Percentiles rank a stretch among this genome's conserved stretches.
Conservation (phyloP, 2,329 filamentous ascomycete genomes). For the Aspergillus tamarii region DNA sequence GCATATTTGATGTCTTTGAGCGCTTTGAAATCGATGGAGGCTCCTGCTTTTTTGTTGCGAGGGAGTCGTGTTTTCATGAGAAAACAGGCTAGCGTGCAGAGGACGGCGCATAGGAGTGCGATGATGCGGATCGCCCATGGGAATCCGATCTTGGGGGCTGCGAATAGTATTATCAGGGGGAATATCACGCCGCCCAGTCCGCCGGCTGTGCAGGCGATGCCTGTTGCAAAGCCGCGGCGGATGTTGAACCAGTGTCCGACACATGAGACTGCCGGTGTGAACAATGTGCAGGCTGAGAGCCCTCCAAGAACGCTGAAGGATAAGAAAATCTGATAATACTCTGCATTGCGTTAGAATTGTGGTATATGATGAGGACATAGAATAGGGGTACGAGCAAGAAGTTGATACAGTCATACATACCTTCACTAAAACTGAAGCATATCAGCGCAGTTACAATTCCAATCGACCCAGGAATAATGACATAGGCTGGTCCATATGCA, state of each 20-base stretch:
- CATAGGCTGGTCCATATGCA: slow-evolving; percentile 16
- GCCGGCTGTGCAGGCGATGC: slow-evolving; percentile 39
- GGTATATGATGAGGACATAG: not conserved
- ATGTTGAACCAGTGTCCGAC: slow-evolving; percentile 41
- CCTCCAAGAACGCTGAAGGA: slow-evolving; percentile 40
- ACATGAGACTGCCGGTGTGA: slow-evolving; percentile 34
- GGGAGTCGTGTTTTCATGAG: slow-evolving; percentile 30
- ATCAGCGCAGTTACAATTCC: slow-evolving; percentile 22
- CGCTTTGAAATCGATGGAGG: slow-evolving; percentile 26
- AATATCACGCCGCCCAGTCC: slow-evolving; percentile 41
- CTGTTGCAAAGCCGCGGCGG: slow-evolving; percentile 37
- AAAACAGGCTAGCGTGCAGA: slow-evolving; percentile 26
- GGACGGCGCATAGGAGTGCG: slow-evolving; percentile 24
- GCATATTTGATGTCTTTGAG: slow-evolving; percentile 29
- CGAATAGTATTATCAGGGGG: slow-evolving; percentile 36
- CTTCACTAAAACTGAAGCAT: slow-evolving; percentile 3
- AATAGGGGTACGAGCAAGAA: not conserved
- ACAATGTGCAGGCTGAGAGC: slow-evolving; percentile 33
- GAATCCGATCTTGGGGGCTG: slow-evolving; percentile 34
- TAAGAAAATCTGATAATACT: slow-evolving; percentile 44
- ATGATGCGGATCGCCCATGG: slow-evolving; percentile 37
- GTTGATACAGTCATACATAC: not conserved
- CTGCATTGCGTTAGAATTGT: slow-evolving; percentile 21
- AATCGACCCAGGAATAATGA: slow-evolving; percentile 22
- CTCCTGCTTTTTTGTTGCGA: slow-evolving; percentile 19